Evolutionary conservation across 2,329 filamentous ascomycete genomes (phyloP).

Genomic region (Paraconiothyrium sp.): DNA sequence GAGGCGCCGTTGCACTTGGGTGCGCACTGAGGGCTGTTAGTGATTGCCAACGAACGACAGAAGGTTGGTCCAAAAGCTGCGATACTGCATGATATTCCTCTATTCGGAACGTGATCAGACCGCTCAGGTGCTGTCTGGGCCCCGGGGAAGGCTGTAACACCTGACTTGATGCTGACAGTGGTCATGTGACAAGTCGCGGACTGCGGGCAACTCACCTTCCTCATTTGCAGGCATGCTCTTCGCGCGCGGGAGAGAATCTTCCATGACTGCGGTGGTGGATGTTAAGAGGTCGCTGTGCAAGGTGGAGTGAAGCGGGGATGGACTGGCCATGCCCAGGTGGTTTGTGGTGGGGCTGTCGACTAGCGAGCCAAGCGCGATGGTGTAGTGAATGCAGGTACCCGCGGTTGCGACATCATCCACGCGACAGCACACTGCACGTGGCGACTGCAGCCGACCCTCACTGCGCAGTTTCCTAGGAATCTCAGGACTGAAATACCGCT

Average conservation of each 20-base stretch:
- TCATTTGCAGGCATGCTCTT: neutral
- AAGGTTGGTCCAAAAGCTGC: no score
- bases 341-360: neutral
- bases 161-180: neutral
- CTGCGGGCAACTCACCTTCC: conserved; percentile 4
- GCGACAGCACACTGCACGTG: no score
- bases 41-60: neutral
- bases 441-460: no score
- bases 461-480: no score
- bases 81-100: no score
- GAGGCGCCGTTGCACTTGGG: neutral
- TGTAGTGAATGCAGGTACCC: conserved; percentile 11
- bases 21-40: conserved; percentile 3
- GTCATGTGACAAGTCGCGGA: neutral
- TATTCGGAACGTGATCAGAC: no score
- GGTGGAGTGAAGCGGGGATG: neutral
- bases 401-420: no score
- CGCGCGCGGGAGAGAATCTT: neutral
- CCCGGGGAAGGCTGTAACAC: no score
- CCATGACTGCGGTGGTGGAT: neutral
- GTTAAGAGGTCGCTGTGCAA: neutral
- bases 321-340: no score
- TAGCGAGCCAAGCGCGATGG: conserved; percentile 2
- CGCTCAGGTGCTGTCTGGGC: no score
- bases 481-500: no score